These are phyloP conservation scores for Quillaja saponaria DNA, from an alignment of 306 rosid species.

Conservation along the genomic window DNA sequence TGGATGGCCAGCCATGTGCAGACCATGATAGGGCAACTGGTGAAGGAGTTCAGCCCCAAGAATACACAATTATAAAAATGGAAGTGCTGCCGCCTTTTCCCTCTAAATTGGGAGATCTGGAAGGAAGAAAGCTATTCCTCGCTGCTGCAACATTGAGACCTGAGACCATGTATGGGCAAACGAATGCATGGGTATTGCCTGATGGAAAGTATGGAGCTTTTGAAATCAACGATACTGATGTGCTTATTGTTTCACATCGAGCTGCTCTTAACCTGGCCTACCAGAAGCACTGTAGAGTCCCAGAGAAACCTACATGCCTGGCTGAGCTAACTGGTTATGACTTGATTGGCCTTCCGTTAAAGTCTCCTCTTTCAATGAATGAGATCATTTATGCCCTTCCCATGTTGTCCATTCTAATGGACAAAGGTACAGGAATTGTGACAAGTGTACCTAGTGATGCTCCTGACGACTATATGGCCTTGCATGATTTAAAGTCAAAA, in stretches of 20 bases:
- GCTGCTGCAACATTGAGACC: conserved; percentile 95
- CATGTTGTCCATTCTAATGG: conserved; percentile 85
- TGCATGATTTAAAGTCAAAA: conserved; percentile 81
- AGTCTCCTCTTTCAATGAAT: conserved; percentile 75
- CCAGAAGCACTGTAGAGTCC: conserved; percentile 66
- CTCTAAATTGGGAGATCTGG: conserved; percentile 55
- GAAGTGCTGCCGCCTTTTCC: conserved; percentile 76
- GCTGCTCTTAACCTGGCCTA: conserved; percentile 94
- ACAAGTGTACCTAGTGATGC: conserved; percentile 97
- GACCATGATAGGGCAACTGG: conserved; percentile 97
- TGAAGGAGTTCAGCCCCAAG: conserved; percentile 97
- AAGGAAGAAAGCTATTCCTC: conserved; percentile 73
- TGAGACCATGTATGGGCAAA: conserved; percentile 98
- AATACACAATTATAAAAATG: conserved; percentile 88
- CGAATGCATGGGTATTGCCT: conserved; percentile 95
- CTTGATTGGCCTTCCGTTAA: conserved; percentile 88
- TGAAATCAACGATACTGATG: conserved; percentile 79
- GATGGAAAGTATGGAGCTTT: conserved; percentile 92
- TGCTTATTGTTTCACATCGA: conserved; percentile 58
- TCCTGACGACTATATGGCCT: conserved; percentile 93
- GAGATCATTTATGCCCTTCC: conserved; percentile 87
- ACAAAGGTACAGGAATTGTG: conserved; percentile 94
- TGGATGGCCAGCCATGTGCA: conserved; percentile 97
- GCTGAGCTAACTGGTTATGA: conserved; percentile 73
- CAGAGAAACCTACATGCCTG: conserved; percentile 74